Percentiles rank a stretch among this genome's conserved stretches.
These are phyloP conservation scores for Wolfiporia cocos DNA, from an alignment of 1,284 basidiomycete species.

Conservation along the genomic window DNA sequence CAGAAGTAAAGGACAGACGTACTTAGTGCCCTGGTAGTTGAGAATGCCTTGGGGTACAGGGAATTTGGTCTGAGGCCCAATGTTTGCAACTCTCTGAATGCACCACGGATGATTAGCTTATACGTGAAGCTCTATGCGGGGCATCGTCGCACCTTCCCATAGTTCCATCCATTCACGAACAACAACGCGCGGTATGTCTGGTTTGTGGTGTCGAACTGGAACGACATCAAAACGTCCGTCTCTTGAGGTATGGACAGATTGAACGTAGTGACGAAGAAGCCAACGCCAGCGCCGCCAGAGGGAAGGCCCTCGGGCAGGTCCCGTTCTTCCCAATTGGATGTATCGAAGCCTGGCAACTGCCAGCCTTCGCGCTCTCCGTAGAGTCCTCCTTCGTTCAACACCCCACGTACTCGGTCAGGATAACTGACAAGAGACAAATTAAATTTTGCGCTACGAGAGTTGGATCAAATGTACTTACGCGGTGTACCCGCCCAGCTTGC, in stretches of 20 bases:
- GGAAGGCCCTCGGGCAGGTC: constrained; percentile 54
- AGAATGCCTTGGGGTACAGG: constrained; percentile 75
- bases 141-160: constrained; percentile 60
- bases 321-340: constrained; percentile 50
- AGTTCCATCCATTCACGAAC: constrained; percentile 85
- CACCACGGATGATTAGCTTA: background rate
- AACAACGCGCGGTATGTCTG: constrained; percentile 67
- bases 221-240: constrained; percentile 60
- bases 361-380: constrained; percentile 75
- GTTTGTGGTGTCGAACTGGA: constrained; percentile 54
- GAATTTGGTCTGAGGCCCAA: constrained; percentile 68
- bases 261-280: constrained; percentile 76
- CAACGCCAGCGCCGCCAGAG: constrained; percentile 51
- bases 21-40: constrained; percentile 68
- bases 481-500: constrained; percentile 73
- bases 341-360: constrained; percentile 75
- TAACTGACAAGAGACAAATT: constrained; percentile 33
- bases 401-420: constrained; percentile 61
- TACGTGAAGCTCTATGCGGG: constrained; percentile 2
- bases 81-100: constrained; percentile 22
- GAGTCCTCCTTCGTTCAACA: constrained; percentile 78
- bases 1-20: constrained; percentile 19
- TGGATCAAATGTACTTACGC: constrained; percentile 34
- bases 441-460: background rate
- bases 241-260: constrained; percentile 50